phyloP scores from a whole-genome alignment of 345 rosid species.

The Brassica carinata region DNA sequence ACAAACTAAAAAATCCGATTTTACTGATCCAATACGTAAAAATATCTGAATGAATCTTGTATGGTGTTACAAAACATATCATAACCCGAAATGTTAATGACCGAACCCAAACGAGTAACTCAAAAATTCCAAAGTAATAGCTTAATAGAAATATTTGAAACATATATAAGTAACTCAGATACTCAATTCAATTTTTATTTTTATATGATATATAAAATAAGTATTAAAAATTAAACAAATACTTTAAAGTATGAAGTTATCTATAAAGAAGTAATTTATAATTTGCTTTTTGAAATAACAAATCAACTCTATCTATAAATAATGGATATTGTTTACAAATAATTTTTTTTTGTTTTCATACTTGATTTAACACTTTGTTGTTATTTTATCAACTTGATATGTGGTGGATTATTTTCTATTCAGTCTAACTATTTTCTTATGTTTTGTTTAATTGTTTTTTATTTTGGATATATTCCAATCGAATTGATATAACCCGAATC shows the following conservation, averaged over 20 bases:
- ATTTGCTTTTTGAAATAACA: too few species aligned
- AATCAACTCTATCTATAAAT: not conserved
- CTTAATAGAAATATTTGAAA: too few species aligned
- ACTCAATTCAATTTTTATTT: too few species aligned
- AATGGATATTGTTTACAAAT: not conserved
- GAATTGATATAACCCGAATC: not conserved
- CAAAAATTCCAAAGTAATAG: too few species aligned
- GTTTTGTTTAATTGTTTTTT: too few species aligned
- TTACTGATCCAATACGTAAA: not conserved
- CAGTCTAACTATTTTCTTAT: not conserved
- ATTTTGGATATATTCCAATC: not conserved
- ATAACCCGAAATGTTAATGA: not conserved
- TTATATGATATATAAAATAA: too few species aligned
- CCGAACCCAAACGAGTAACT: not conserved
- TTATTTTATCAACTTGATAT: too few species aligned
- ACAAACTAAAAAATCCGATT: not conserved
- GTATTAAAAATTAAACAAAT: too few species aligned
- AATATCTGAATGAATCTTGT: not conserved
- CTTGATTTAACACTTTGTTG: too few species aligned
- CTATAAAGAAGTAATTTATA: not conserved
- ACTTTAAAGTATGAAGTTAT: too few species aligned
- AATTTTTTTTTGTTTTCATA: too few species aligned
- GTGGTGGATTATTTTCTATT: not conserved
- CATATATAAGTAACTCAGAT: too few species aligned
- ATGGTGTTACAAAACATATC: not conserved